Percentiles rank a stretch among this genome's conserved stretches.
These are phyloP conservation scores for Pelagophyceae sp. DNA, from an alignment of 352 stramenopile species.

Conservation along the genomic window DNA sequence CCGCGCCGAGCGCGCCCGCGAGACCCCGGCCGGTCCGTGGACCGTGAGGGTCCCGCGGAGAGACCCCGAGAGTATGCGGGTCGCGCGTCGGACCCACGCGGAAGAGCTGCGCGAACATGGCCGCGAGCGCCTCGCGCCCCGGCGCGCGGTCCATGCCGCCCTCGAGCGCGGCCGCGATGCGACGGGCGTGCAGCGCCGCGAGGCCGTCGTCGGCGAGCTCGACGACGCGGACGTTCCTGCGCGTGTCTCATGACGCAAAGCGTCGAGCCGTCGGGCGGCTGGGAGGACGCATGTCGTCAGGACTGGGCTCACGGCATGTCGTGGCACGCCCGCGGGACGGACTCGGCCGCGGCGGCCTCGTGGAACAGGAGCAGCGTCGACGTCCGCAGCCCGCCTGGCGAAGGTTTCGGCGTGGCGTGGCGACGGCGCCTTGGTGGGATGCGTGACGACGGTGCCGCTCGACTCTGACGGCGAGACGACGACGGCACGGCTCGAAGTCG, in stretches of 20 bases:
- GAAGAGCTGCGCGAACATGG: not conserved
- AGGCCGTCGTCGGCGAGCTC: not conserved
- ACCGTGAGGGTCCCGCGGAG: too few relatives aligned
- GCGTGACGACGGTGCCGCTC: too few relatives aligned
- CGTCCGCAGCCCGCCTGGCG: not conserved
- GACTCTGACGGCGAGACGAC: not conserved
- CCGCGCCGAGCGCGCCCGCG: too few relatives aligned
- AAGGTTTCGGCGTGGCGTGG: too few relatives aligned
- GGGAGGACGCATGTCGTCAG: not conserved
- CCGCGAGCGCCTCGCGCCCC: not conserved
- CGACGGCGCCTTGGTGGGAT: too few relatives aligned
- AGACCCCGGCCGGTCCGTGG: too few relatives aligned
- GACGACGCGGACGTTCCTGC: not conserved
- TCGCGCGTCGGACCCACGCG: too few relatives aligned
- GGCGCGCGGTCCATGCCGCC: too few relatives aligned
- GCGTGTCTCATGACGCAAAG: not conserved
- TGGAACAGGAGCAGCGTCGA: not conserved
- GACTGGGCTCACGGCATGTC: not conserved
- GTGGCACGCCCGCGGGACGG: not conserved
- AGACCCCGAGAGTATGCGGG: too few relatives aligned
- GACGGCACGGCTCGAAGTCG: not conserved
- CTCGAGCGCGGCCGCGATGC: not conserved
- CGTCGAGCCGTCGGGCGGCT: too few relatives aligned
- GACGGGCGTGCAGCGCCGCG: conserved; percentile 2
- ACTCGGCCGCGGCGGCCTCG: not conserved